A percentile compares a stretch with the other conserved stretches of the same genome.
phyloP scores from a whole-genome alignment of 441 rosid genomes.

The Omphalea diandra region DNA sequence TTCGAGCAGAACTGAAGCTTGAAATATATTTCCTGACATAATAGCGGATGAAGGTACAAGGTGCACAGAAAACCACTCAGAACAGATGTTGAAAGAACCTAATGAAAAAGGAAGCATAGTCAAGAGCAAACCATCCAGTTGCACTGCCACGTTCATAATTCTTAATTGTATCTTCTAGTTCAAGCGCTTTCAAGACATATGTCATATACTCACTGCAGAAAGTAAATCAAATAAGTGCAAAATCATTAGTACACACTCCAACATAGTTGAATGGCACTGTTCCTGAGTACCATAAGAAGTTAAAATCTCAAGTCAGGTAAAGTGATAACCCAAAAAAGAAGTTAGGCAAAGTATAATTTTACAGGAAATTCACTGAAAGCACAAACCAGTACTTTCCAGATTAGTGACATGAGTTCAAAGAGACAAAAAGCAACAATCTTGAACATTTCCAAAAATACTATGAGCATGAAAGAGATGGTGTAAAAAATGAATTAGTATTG shows the following conservation, averaged over 20 bases:
- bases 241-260: neutral
- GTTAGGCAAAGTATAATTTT: slow-evolving; percentile 8
- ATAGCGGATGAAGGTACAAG: slow-evolving; percentile 22
- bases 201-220: slow-evolving; percentile 82
- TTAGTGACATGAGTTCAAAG: neutral
- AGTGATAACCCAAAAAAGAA: no score
- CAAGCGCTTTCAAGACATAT: slow-evolving; percentile 79
- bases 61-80: slow-evolving; percentile 9
- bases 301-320: neutral
- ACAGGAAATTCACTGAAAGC: slow-evolving; percentile 4
- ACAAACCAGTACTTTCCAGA: neutral
- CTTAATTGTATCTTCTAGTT: slow-evolving; percentile 91
- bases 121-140: slow-evolving; percentile 81
- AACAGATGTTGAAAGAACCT: slow-evolving; percentile 15
- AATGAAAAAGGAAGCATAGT: slow-evolving; percentile 19
- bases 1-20: slow-evolving; percentile 70
- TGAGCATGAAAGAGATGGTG: neutral
- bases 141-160: slow-evolving; percentile 75
- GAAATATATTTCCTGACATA: slow-evolving; percentile 82
- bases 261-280: neutral
- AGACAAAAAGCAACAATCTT: neutral
- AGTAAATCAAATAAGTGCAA: slow-evolving; percentile 21
- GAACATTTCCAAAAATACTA: neutral
- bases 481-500: neutral
- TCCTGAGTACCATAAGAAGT: no score